Percentiles rank a stretch among this genome's conserved stretches.
phyloP scores from a whole-genome alignment of 2,329 filamentous ascomycete genomes.

The Cryphonectria nitschkei region DNA sequence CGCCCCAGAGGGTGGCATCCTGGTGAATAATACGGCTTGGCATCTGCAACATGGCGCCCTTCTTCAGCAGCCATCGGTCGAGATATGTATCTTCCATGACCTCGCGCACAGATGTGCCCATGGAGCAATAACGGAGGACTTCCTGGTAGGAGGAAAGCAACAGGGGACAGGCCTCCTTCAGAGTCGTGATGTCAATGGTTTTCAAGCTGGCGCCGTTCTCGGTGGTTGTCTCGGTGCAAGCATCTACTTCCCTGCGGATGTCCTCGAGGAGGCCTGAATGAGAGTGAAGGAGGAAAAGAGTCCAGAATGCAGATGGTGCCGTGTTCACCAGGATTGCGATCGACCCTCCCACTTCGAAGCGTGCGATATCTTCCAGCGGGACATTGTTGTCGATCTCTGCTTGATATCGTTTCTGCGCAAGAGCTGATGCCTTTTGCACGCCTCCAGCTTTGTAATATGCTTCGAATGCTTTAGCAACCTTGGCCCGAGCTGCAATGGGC shows the following conservation, averaged over 20 bases:
- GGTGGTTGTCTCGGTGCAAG: constrained; percentile 3
- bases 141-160: constrained; percentile 47
- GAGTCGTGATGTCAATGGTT: constrained; percentile 35
- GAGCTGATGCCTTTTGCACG: constrained; percentile 42
- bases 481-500: constrained; percentile 38
- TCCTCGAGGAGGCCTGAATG: constrained; percentile 8
- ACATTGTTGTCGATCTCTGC: constrained; percentile 38
- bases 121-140: constrained; percentile 43
- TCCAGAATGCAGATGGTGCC: constrained; percentile 45
- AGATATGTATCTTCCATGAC: constrained; percentile 38
- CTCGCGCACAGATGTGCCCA: constrained; percentile 40
- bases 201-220: constrained; percentile 27
- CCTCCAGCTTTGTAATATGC: constrained; percentile 45
- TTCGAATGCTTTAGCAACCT: constrained; percentile 41
- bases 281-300: constrained; percentile 41
- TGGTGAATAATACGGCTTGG: constrained; percentile 35
- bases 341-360: constrained; percentile 45
- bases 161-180: constrained; percentile 43
- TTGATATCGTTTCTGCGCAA: constrained; percentile 43
- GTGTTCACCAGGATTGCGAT: constrained; percentile 48
- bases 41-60: constrained; percentile 36
- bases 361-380: constrained; percentile 41
- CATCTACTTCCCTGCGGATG: constrained; percentile 17
- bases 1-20: constrained; percentile 33
- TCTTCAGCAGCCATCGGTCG: constrained; percentile 35